Conservation (phyloP, 192 early-diverging fungal species). For the Entrophospora sp. region DNA sequence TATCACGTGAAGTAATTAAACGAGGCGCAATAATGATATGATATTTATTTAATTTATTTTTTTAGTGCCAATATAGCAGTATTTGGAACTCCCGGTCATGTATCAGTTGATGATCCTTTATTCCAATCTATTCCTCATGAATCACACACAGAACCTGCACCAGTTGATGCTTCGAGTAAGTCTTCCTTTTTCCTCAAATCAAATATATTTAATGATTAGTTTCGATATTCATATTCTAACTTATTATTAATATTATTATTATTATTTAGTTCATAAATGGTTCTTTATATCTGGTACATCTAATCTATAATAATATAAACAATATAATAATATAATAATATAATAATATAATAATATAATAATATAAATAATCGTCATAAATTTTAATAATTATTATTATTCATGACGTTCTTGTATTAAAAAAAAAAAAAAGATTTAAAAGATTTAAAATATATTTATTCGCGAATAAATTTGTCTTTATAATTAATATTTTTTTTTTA, state of each 20-base stretch:
- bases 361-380: too few species aligned
- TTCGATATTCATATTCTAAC: too few species aligned
- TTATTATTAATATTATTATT: slow-evolving; percentile 22
- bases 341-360: too few species aligned
- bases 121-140: slow-evolving; percentile 52
- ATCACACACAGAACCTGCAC: slow-evolving; percentile 43
- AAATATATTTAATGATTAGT: slow-evolving; percentile 18
- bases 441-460: too few species aligned
- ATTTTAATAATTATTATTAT: too few species aligned
- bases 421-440: too few species aligned
- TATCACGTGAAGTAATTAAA: too few species aligned
- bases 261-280: slow-evolving; percentile 82
- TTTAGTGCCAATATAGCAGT: slow-evolving; percentile 59
- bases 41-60: not conserved
- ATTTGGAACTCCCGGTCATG: slow-evolving; percentile 64
- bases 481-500: too few species aligned
- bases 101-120: slow-evolving; percentile 45
- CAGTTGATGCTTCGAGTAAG: slow-evolving; percentile 65
- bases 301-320: slow-evolving; percentile 33
- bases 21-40: not conserved
- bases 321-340: too few species aligned
- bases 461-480: too few species aligned
- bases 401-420: too few species aligned
- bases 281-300: slow-evolving; percentile 88
- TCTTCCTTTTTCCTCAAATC: not conserved